Percentiles rank a stretch among this genome's conserved stretches.
Evolutionary conservation across 441 rosid species (phyloP).

Genomic region (Adansonia grandidieri): DNA sequence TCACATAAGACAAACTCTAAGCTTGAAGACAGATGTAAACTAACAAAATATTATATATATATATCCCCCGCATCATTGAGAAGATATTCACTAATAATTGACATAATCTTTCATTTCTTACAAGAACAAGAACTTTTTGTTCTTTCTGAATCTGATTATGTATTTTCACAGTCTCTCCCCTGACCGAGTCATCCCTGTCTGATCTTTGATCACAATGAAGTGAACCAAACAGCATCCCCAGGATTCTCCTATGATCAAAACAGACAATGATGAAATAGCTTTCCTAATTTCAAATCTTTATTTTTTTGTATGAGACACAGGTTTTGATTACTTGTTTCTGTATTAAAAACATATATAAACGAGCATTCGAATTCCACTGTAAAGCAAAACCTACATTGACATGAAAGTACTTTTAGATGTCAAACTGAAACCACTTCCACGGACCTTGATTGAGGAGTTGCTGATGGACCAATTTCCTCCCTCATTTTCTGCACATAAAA

Average conservation of each 20-base stretch:
- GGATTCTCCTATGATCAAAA: neutral
- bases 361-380: neutral
- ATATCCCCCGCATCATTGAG: neutral
- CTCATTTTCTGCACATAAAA: conserved; percentile 25
- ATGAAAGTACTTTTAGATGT: neutral
- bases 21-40: too few species aligned
- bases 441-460: conserved; percentile 35
- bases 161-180: neutral
- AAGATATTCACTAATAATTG: neutral
- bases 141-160: neutral
- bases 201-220: neutral
- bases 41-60: neutral
- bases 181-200: neutral
- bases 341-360: neutral
- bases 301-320: neutral
- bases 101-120: neutral
- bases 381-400: neutral
- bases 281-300: conserved; percentile 9
- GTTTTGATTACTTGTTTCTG: neutral
- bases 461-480: conserved; percentile 29
- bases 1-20: neutral
- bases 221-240: neutral
- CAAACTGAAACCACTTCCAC: conserved; percentile 33
- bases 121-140: neutral
- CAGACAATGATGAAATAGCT: neutral